Base-by-base conservation (phyloP, 495 filamentous ascomycete species). In the Lophium mytilinum region DNA sequence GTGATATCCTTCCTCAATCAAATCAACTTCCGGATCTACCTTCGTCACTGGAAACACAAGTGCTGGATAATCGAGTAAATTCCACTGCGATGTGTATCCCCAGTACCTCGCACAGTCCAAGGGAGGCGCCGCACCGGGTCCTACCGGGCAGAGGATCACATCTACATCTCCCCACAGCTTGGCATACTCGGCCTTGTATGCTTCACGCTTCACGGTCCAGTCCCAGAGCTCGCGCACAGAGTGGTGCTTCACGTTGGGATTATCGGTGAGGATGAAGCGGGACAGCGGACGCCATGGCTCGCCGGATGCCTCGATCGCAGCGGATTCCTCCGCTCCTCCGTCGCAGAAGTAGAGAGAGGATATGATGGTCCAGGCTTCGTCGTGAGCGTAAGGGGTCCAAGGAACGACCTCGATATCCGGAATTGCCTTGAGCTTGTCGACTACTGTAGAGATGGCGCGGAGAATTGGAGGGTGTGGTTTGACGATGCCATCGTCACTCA, bases 81-180 rank as follows among this genome's bases (percentile, higher is more conserved):
- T 89, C 84, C 85, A 90, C 55, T 86, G 80, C 4, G 75, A 69
- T 0, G 83, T 87, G 53, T 89, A 91, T 12, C 79, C 78, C 86
- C 84, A 87, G 66, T 85, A 88, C 15, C 78, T 76, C 0, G 78
- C 73, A n/a, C 79, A 79, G 36, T 80, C 79, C 41, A 83, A 75
- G 43, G 76, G 77, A 6, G 80, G 76, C 1, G 87, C 84, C 0
- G 75, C 76, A 10, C 82, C 78, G 0, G 80, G 77, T n/a, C 78
- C 80, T 0, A 74, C 78, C 0, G 87, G 85, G 51, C 77, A 82
- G 0, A 92, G 70, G 40, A 92, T 83, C 3, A 86, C 84, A 71
- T 91, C 88, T 1, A 89, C 78, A 0, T 73, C 68, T 52, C 82
- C 84, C 76, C 86, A 83, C 0, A 78, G 61, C 37, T 74, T 73